phyloP scores from a whole-genome alignment of 441 rosid species.

The Erysimum pusillum region DNA sequence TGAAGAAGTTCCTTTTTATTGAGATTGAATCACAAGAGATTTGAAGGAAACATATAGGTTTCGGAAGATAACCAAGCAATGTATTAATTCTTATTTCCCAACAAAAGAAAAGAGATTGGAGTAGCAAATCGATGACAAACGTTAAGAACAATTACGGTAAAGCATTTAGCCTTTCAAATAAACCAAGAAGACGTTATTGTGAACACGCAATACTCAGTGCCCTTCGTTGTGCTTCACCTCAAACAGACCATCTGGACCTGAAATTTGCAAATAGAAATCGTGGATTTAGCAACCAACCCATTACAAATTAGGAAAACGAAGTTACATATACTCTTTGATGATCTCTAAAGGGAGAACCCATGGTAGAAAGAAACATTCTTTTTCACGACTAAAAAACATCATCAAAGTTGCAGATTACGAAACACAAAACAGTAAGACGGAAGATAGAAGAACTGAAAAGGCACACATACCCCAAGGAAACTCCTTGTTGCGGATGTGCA shows the following conservation, averaged over 20 bases:
- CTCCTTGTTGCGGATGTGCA: slow-evolving; percentile 97
- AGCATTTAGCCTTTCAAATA: slow-evolving; percentile 17
- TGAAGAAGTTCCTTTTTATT: not conserved
- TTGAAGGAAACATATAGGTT: slow-evolving; percentile 4
- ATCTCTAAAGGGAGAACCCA: not conserved
- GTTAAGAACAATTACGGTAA: slow-evolving; percentile 19
- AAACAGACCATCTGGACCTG: slow-evolving; percentile 98
- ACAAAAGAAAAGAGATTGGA: slow-evolving; percentile 16
- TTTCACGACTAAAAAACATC: slow-evolving; percentile 1
- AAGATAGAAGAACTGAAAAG: not conserved
- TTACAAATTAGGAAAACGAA: not conserved
- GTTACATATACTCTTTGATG: not conserved
- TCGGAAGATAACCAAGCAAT: slow-evolving; percentile 24
- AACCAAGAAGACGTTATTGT: slow-evolving; percentile 16
- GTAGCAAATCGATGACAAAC: slow-evolving; percentile 12
- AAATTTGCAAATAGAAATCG: slow-evolving; percentile 24
- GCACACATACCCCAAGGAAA: slow-evolving; percentile 92
- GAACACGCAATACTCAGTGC: slow-evolving; percentile 23
- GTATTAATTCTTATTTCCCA: slow-evolving; percentile 29
- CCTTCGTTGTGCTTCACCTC: slow-evolving; percentile 74
- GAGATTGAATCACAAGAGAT: slow-evolving; percentile 21
- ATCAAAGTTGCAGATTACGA: not conserved
- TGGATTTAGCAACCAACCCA: not conserved
- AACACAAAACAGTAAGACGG: not conserved
- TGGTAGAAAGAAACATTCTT: not conserved